Evolutionary conservation across 1,139 yeast genomes (phyloP), one percentile per base, ranked within the genome.

Genomic region (Saccharomyces hybrid): DNA sequence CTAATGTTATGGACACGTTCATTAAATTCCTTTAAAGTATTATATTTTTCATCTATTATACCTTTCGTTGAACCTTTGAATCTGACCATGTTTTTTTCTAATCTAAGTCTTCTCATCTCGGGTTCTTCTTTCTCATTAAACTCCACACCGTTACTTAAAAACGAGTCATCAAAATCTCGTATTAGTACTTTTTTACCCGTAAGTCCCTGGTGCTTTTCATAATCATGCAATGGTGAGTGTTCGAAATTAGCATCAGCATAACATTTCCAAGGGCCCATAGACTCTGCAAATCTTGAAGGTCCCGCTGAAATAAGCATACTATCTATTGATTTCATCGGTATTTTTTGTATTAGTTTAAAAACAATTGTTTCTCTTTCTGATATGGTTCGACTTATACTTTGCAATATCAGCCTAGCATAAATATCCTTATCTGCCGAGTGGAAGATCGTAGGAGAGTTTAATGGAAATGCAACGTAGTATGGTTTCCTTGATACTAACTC

Each of bases 161-260:
- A 25, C 8, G 47, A 25, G 5, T 50, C 52, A 32, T 46, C 49
- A 25, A 46, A 50, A 11, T 50, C 27, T 31, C 54, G 42, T 11
- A 42, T 47, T 16, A 57, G 55, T 56, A 16, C 55, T 48, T 16
- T 58, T 54, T 32, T 63, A 53, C 54, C 61, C 57, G 28, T 59
- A 52, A 55, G 56, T 47, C 61, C 64, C 20, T 54, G 64, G 55
- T 71, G 73, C 2, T 50, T 46, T 14, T 50, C 53, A 4, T 72
- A 62, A 29, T 74, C 69, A 8, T 75, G 80, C 42, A 86, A 71
- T 0, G 93, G 90, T 2, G 82, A 75, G 25, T 76, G 73, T 66
- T 87, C 95, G 1, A 82, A 80, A 0, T 74, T 71, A 1, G 81
- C 82, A 61, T 83, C 82, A 0, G 93, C 90, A 66, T 85, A 87